Evolutionary conservation across 2,329 filamentous ascomycete genomes (phyloP).

Genomic region (Trichothecium roseum): DNA sequence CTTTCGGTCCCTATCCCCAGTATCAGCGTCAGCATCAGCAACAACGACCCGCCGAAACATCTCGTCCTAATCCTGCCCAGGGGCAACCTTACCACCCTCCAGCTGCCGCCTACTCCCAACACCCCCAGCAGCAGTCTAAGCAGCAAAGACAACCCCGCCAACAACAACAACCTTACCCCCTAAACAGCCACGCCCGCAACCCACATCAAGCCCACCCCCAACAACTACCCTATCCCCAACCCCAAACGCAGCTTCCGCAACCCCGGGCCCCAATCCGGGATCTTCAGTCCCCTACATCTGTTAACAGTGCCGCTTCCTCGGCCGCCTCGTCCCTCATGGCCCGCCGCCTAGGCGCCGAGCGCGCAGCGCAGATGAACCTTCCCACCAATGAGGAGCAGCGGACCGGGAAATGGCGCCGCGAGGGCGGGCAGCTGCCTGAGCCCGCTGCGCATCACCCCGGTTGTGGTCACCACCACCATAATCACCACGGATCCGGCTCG

Average conservation of each 20-base stretch:
- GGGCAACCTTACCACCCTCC: background rate
- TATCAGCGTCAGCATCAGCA: conserved; percentile 1
- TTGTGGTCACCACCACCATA: too few relatives aligned
- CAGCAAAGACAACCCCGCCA: conserved; percentile 11
- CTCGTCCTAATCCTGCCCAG: background rate
- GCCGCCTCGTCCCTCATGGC: conserved; percentile 34
- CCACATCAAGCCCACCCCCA: conserved; percentile 3
- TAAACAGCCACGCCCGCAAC: conserved; percentile 2
- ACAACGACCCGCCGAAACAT: conserved; percentile 5
- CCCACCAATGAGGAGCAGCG: conserved; percentile 3
- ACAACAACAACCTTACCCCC: background rate
- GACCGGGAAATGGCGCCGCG: conserved; percentile 4
- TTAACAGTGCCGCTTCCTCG: conserved; percentile 15
- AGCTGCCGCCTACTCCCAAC: conserved; percentile 9
- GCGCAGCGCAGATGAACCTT: conserved; percentile 35
- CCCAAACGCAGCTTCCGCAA: conserved; percentile 1
- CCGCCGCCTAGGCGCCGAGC: conserved; percentile 40
- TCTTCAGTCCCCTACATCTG: conserved; percentile 6
- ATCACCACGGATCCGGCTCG: too few relatives aligned
- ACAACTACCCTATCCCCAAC: conserved; percentile 1
- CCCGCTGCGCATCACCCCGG: too few relatives aligned
- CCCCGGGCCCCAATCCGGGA: conserved; percentile 4
- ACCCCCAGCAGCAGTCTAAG: conserved; percentile 11
- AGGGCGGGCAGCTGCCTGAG: conserved; percentile 7
- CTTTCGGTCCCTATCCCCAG: conserved; percentile 9